Base-by-base conservation (phyloP, 306 rosid species). In the Cucurbita argyrosperma region DNA sequence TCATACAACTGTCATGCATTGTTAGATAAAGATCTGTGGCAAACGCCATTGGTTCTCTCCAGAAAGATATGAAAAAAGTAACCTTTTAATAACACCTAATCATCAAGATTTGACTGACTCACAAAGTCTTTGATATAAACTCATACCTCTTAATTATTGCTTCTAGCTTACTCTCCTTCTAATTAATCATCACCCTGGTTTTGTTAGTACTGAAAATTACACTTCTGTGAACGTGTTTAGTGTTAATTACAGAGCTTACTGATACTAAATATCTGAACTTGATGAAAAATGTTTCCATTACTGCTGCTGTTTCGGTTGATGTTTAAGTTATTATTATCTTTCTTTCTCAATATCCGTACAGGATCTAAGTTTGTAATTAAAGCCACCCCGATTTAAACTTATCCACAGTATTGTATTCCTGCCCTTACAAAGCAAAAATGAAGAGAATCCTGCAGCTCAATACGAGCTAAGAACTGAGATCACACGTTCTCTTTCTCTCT, bases 1-100 rank as follows among this genome's bases (percentile, higher is more conserved):
- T 26, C 42, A 19, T 68, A 86, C 96, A 86, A 71, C 88, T 89
- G 90, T 87, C 56, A 68, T 68, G 42, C 87, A 83, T 84, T 79
- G 74, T 72, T 68, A 81, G 78, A 79, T 71, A 63, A 79, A 80
- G 82, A 79, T 13, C 30, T 10, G 53, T 65, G 10, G 53, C 10
- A 65, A 65, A 23, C 10, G 38, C 71, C 71, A 68, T 3, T 42
- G 7, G 3, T 43, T 66, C 7, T 18, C 52, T 45, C 18, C 42
- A 13, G 13, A 45, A 68, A 23, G 19, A 45, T 68, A 23, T 68
- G 14, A 23, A 66, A 40, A 42, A 67, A 67, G 46, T 10, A 23
- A 14, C 37, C 55, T 62, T 47, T 15, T 19, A 49, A 67, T 64
- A 12, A 10, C 37, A 61, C 42, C 26, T 39, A 63, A 63, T 64